Conservation (phyloP, 352 stramenopile species). For the Globisporangium megalacanthum region DNA sequence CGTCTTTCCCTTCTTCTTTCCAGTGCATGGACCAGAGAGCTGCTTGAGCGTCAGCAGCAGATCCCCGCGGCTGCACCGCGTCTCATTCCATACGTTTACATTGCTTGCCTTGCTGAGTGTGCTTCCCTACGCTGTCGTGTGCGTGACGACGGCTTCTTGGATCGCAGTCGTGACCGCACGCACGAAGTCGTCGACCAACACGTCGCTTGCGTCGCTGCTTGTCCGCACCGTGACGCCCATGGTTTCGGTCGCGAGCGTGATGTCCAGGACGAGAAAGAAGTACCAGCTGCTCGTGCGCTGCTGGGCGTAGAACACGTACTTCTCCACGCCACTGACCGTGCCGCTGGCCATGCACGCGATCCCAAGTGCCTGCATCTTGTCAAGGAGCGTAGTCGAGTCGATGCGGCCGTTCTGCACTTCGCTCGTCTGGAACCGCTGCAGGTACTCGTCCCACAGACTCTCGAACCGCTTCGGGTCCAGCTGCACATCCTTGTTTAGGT, state of each 20-base stretch:
- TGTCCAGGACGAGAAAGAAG: constrained; percentile 50
- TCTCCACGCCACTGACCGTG: constrained; percentile 57
- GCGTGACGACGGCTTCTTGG: constrained; percentile 5
- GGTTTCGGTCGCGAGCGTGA: constrained; percentile 31
- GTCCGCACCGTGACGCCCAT: constrained; percentile 38
- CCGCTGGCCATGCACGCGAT: constrained; percentile 71
- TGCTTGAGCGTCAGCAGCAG: not conserved
- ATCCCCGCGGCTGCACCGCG: not conserved
- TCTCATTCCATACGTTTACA: not conserved
- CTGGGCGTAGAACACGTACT: constrained; percentile 78
- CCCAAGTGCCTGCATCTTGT: constrained; percentile 34
- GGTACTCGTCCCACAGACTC: constrained; percentile 73
- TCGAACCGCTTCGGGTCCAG: constrained; percentile 69
- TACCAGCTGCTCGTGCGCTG: constrained; percentile 36
- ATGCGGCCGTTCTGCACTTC: constrained; percentile 16
- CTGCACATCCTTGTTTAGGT: constrained; percentile 33
- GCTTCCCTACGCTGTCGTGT: not conserved
- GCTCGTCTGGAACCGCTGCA: constrained; percentile 37
- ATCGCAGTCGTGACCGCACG: constrained; percentile 25
- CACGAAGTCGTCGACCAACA: constrained; percentile 40
- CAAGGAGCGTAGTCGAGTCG: constrained; percentile 25
- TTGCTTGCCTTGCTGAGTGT: not conserved
- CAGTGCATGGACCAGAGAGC: too few relatives aligned
- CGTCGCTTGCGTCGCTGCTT: constrained; percentile 39
- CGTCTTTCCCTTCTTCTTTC: not conserved